Evolutionary conservation across 2,329 filamentous ascomycete species (phyloP).

Genomic region (Colletotrichum camelliae): DNA sequence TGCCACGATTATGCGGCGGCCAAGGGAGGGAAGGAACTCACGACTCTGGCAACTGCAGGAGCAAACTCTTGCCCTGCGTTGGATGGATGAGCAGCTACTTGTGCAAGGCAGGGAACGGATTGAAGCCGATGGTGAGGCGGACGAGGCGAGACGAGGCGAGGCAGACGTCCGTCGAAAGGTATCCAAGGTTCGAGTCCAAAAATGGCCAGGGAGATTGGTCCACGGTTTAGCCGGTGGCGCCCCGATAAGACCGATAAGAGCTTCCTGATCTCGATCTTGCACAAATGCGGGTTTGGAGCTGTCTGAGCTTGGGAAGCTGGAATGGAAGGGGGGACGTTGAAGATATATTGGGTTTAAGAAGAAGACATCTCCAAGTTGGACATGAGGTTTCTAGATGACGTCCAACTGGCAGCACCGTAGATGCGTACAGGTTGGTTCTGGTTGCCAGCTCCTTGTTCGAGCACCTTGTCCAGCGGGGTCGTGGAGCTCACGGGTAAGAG

Average conservation of each 20-base stretch:
- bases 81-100: background rate
- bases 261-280: background rate
- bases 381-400: background rate
- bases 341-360: background rate
- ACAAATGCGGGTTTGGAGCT: background rate
- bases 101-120: background rate
- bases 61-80: background rate
- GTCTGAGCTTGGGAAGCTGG: background rate
- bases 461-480: constrained; percentile 2
- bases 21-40: background rate
- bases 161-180: background rate
- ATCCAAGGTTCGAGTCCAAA: background rate
- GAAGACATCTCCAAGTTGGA: background rate
- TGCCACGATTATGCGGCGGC: background rate
- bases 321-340: background rate
- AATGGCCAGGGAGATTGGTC: constrained; percentile 3
- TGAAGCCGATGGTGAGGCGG: background rate
- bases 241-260: constrained; percentile 14
- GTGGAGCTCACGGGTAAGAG: background rate
- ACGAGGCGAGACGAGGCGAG: background rate
- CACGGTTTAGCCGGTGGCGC: constrained; percentile 13
- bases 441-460: background rate
- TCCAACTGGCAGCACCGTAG: background rate
- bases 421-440: background rate
- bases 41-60: background rate